A percentile compares a stretch with the other conserved stretches of the same genome.
Conservation (phyloP, 306 rosid genomes). For the Prunus mongolica region DNA sequence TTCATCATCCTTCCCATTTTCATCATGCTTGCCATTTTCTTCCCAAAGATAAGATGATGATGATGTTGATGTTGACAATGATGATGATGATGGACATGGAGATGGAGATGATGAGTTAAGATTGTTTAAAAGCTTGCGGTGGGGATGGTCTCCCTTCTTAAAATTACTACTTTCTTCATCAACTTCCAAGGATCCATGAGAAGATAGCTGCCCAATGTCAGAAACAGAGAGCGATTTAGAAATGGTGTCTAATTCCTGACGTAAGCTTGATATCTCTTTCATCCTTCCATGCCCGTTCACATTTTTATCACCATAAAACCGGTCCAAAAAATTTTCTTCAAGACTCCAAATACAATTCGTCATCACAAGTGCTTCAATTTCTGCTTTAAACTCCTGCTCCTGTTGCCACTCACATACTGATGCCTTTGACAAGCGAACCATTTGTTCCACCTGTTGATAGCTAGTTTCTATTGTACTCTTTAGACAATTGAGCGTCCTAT, state of each 20-base stretch:
- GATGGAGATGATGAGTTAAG: background rate
- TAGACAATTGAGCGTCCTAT: conserved; percentile 44
- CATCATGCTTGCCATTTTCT: conserved; percentile 67
- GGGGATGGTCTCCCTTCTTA: conserved; percentile 45
- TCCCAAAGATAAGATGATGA: conserved; percentile 34
- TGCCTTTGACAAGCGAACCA: conserved; percentile 35
- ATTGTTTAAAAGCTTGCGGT: conserved; percentile 37
- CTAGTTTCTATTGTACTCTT: conserved; percentile 33
- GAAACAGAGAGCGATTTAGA: conserved; percentile 42
- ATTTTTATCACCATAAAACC: conserved; percentile 27
- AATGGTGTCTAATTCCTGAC: conserved; percentile 60
- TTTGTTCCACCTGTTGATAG: conserved; percentile 38
- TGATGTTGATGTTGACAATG: conserved; percentile 5
- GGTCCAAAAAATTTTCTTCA: conserved; percentile 45
- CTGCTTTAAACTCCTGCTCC: conserved; percentile 61
- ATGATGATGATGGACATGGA: background rate
- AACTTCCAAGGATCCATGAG: conserved; percentile 65
- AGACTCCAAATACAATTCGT: conserved; percentile 44
- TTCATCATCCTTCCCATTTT: conserved; percentile 34
- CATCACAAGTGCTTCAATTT: conserved; percentile 64
- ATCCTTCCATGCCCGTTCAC: conserved; percentile 43
- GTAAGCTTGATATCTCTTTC: conserved; percentile 58
- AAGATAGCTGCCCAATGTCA: conserved; percentile 59
- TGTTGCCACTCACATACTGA: conserved; percentile 57
- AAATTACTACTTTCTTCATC: conserved; percentile 43